Conservation (phyloP, 331 rosid genomes). For the Saraca asoca region DNA sequence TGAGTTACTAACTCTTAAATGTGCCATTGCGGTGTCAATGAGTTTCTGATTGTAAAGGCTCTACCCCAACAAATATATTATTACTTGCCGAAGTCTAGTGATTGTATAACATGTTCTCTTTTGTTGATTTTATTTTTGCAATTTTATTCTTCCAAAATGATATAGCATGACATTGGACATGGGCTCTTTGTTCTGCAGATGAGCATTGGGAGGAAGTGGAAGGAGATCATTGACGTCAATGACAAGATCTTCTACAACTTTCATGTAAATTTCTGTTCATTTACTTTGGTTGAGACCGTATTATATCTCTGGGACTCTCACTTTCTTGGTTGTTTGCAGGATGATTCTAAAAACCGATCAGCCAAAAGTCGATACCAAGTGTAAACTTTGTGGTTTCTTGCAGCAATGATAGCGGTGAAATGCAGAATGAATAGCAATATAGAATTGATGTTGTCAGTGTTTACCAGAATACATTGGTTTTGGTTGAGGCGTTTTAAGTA, state of each 20-base stretch:
- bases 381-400: conserved; percentile 37
- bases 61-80: not conserved
- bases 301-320: conserved; percentile 30
- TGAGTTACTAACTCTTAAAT: not conserved
- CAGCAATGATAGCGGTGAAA: conserved; percentile 10
- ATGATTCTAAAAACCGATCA: conserved; percentile 73
- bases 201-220: conserved; percentile 97
- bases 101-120: not conserved
- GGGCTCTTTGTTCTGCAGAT: conserved; percentile 54
- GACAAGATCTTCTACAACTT: conserved; percentile 75
- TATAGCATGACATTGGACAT: not conserved
- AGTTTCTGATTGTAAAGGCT: not conserved
- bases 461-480: conserved; percentile 20
- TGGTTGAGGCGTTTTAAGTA: not conserved
- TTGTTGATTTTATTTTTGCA: too few relatives aligned
- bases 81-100: conserved; percentile 10
- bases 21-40: not conserved
- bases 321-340: conserved; percentile 54
- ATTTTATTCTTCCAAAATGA: not conserved
- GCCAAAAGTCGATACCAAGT: conserved; percentile 71
- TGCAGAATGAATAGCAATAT: not conserved
- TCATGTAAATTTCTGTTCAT: conserved; percentile 56
- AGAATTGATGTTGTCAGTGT: conserved; percentile 22
- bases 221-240: conserved; percentile 75
- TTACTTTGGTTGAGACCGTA: not conserved